A percentile compares a stretch with the other conserved stretches of the same genome.
Conservation (phyloP, 768 basidiomycete species). For the Lentinus tigrinus region DNA sequence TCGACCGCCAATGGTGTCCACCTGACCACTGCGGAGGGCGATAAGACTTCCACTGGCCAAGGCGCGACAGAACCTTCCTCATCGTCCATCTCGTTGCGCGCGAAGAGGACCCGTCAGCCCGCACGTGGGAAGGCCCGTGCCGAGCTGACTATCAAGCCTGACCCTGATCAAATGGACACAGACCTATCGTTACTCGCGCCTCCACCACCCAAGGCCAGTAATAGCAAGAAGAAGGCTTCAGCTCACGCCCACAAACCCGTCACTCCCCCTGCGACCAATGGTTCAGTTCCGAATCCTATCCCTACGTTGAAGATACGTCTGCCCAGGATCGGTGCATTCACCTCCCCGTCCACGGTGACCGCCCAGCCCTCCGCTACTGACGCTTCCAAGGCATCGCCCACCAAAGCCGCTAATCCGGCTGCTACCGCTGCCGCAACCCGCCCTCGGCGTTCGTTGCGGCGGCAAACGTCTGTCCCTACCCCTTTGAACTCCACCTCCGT, state of each 20-base stretch:
- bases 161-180: background rate
- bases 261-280: conserved; percentile 7
- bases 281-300: conserved; percentile 13
- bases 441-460: conserved; percentile 21
- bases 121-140: background rate
- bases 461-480: conserved; percentile 20
- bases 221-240: background rate
- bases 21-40: background rate
- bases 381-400: conserved; percentile 11
- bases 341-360: conserved; percentile 1
- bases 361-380: conserved; percentile 1
- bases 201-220: background rate
- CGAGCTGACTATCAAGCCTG: background rate
- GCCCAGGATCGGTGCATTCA: conserved; percentile 23
- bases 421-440: conserved; percentile 3
- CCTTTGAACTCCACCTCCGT: conserved; percentile 21
- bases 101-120: conserved; percentile 8
- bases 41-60: background rate
- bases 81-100: background rate
- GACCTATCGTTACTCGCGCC: background rate
- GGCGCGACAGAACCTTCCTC: background rate
- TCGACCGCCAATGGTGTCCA: background rate
- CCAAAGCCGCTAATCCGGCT: conserved; percentile 4
- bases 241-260: background rate
- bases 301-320: conserved; percentile 31